Base-by-base conservation (phyloP, 331 rosid genomes). In the Rhamnella rubrinervis region DNA sequence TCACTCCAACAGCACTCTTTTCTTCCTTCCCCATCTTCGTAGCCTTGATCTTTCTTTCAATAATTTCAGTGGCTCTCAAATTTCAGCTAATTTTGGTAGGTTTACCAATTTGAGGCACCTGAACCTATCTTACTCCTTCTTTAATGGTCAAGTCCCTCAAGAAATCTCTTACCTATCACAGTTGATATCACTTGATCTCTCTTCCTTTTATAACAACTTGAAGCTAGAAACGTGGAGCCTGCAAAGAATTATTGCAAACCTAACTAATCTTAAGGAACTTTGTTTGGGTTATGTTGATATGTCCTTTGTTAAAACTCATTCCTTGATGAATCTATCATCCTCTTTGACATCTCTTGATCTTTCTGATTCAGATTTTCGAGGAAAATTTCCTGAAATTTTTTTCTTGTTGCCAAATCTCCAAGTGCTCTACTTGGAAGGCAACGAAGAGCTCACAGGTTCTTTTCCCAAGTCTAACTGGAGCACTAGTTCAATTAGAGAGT, bases 311-410 rank as follows among this genome's bases (percentile, higher is more conserved):
- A 7, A 52, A 19, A 20, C 56, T 52, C 8, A 52, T 52, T 72
- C 67, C 19, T 35, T 31, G 28, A 1, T 10, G 59, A 81, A 81
- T 37, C 57, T 72, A 16, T 76, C 85, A 41, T 63, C 77, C 25
- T 80, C 85, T 28, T 68, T 81, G 69, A 77, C 59, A 6, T 44
- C 59, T 37, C 76, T 76, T 68, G 1, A 1, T 5, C 70, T 76
- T 11, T 0, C 0, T 0, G 0, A 0, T 4, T 41, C 62, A 23
- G 4, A 0, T 1, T 61, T 77, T 79, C 63, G 53, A 18, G 78
- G 72, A 19, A 37, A 61, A 13, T 62, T 79, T 1, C 5, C 71
- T 23, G 51, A 4, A 6, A 15, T 23, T 18, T 61, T 71, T 6
- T 38, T 73, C 12, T 18, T 41, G 28, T 60, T 75, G 8, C 78